phyloP scores from a whole-genome alignment of 2,329 filamentous ascomycete species.

The Bipolaris gigantea region DNA sequence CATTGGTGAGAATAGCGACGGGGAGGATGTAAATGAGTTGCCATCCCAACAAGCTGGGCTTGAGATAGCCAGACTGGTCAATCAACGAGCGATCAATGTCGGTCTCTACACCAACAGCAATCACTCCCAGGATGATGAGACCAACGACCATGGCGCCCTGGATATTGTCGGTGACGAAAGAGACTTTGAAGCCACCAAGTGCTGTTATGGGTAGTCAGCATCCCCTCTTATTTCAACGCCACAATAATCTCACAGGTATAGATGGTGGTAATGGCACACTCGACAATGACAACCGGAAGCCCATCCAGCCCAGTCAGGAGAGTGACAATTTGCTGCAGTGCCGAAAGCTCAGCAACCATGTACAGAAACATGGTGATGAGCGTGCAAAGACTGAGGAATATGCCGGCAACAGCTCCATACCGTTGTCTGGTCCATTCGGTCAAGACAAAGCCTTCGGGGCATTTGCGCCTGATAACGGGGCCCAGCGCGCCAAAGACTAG shows the following conservation, averaged over 20 bases:
- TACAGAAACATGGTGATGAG: conserved; percentile 82
- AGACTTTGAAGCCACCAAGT: conserved; percentile 79
- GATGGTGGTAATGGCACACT: conserved; percentile 76
- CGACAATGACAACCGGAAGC: conserved; percentile 74
- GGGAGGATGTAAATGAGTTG: conserved; percentile 84
- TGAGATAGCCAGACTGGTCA: conserved; percentile 67
- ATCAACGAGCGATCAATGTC: conserved; percentile 71
- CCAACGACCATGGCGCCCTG: conserved; percentile 77
- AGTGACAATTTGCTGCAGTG: conserved; percentile 76
- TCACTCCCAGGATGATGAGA: conserved; percentile 73
- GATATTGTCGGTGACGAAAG: conserved; percentile 80
- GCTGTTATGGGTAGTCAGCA: conserved; percentile 50
- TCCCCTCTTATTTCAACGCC: not conserved
- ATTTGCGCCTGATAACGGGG: conserved; percentile 76
- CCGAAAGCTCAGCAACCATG: conserved; percentile 83
- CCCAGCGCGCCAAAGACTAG: conserved; percentile 74
- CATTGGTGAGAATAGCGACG: conserved; percentile 77
- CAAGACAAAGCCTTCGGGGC: conserved; percentile 80
- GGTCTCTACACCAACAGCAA: conserved; percentile 75
- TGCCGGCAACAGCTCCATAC: conserved; percentile 68
- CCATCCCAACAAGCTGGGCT: conserved; percentile 74
- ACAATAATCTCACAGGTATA: conserved; percentile 67
- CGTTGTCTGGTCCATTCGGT: conserved; percentile 83
- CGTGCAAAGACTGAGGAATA: conserved; percentile 77
- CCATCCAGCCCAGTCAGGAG: conserved; percentile 74